Base-by-base conservation (phyloP, 2,329 filamentous ascomycete genomes). In the Lasiodiplodia sp. region DNA sequence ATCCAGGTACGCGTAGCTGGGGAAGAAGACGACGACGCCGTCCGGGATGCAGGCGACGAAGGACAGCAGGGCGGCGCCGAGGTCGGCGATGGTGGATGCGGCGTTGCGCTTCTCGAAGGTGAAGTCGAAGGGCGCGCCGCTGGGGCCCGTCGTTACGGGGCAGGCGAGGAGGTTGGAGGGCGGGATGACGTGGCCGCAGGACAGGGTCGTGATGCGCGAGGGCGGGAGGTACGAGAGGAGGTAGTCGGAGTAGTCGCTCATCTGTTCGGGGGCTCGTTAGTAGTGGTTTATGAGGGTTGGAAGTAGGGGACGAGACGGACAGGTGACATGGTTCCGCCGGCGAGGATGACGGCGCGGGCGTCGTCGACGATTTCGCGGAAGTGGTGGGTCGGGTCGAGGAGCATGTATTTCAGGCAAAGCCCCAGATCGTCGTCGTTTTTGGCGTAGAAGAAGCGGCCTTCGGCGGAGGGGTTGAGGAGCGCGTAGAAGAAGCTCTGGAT, bases 301-400 rank as follows among this genome's bases (percentile, higher is more conserved):
- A 18, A 14, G n/a, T 12, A 14, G 23, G 60, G 6, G 21, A 37
- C n/a, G n/a, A 38, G 4, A 75, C 81, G 75, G 77, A 87, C 86
- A 0, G 96, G 96, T 2, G 96, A 97, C 96, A 99, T 98, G 31
- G 96, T 99, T 25, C 96, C 96, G 69, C 96, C 96, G 0, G 94
- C 96, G 3, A 99, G 84, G 52, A 99, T 91, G 3, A 99, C 92
- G 2, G 95, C 92, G 69, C 94, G 87, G 0, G 96, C 93, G 70
- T 92, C 89, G 37, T 92, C 89, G 2, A 95, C 93, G 64, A 98
- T 91, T 12, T 94, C 92, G 8, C 91, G 91, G 79, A 99, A 98
- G 72, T 96, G 93, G 74, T 95, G 90, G 0, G 94, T 94, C 0
- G 96, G 95, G 38, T 97, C 96, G 0, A 99, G 87, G 4, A 99